A percentile compares a stretch with the other conserved stretches of the same genome.
These are phyloP conservation scores for Botrytis hyacinthi DNA, from an alignment of 2,329 filamentous ascomycete genomes.

Conservation along the genomic window DNA sequence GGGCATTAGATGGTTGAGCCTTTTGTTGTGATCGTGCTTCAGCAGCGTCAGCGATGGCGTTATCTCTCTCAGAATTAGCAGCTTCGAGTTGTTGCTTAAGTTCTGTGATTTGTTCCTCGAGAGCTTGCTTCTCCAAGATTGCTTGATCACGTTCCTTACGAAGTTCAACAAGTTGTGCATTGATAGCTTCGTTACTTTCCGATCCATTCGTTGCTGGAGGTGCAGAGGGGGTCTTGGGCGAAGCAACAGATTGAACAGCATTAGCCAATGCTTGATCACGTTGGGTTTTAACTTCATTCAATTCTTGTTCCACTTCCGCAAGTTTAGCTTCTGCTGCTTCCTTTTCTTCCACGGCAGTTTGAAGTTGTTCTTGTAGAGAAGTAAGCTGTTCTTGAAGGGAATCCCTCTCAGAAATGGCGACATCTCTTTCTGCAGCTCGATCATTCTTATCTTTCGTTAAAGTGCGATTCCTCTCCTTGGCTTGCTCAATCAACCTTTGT, in stretches of 20 bases:
- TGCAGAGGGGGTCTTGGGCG: slow-evolving; percentile 39
- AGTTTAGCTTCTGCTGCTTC: slow-evolving; percentile 41
- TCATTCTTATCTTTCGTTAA: slow-evolving; percentile 55
- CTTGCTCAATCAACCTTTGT: slow-evolving; percentile 58
- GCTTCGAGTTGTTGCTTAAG: slow-evolving; percentile 59
- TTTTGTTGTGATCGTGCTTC: slow-evolving; percentile 45
- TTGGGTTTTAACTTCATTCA: slow-evolving; percentile 44
- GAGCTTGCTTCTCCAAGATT: slow-evolving; percentile 63
- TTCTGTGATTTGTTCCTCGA: slow-evolving; percentile 61
- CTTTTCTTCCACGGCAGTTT: slow-evolving; percentile 43
- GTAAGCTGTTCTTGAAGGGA: slow-evolving; percentile 37
- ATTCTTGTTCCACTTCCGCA: slow-evolving; percentile 39
- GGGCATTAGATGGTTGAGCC: slow-evolving; percentile 31
- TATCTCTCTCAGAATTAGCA: slow-evolving; percentile 62
- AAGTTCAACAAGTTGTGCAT: slow-evolving; percentile 49
- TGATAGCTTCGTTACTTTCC: slow-evolving; percentile 50
- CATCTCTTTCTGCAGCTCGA: slow-evolving; percentile 45
- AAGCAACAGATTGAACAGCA: slow-evolving; percentile 30
- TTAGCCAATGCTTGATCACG: slow-evolving; percentile 45
- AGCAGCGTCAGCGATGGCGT: slow-evolving; percentile 41
- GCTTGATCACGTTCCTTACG: slow-evolving; percentile 64
- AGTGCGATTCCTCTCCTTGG: slow-evolving; percentile 58
- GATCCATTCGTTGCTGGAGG: slow-evolving; percentile 46
- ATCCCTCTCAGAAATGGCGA: slow-evolving; percentile 45
- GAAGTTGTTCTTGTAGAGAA: slow-evolving; percentile 49